These are phyloP conservation scores for Middelhovenomyces tepae DNA, from an alignment of 805 yeast genomes.

Conservation along the genomic window DNA sequence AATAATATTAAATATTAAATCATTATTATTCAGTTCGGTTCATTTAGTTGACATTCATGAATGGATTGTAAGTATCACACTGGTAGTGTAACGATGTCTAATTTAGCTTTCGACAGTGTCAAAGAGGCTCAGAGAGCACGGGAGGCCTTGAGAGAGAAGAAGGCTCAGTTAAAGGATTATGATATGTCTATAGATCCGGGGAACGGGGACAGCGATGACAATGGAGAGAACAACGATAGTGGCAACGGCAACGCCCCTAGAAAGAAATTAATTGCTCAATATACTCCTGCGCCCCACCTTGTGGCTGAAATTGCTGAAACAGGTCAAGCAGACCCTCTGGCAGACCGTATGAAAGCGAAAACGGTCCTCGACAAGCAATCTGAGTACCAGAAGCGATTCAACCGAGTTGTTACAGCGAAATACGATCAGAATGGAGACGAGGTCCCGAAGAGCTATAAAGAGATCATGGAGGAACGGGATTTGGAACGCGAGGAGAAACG, in stretches of 20 bases:
- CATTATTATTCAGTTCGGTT: no score
- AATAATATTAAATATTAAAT: no score
- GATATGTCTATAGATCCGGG: slow-evolving; percentile 8
- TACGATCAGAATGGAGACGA: slow-evolving; percentile 11
- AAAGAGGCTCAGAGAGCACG: background rate
- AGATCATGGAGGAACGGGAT: slow-evolving; percentile 35
- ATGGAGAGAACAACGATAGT: slow-evolving; percentile 7
- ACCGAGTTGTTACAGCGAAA: slow-evolving; percentile 25
- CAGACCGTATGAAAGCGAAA: slow-evolving; percentile 16
- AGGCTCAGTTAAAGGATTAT: slow-evolving; percentile 8
- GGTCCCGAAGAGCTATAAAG: slow-evolving; percentile 38
- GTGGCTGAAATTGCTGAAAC: slow-evolving; percentile 23
- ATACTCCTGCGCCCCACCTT: slow-evolving; percentile 32
- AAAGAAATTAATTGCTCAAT: slow-evolving; percentile 29
- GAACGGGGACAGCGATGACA: background rate
- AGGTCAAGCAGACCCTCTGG: slow-evolving; percentile 26
- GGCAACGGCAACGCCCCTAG: slow-evolving; percentile 3
- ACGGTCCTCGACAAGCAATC: slow-evolving; percentile 32
- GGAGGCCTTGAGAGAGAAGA: slow-evolving; percentile 3
- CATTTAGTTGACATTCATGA: background rate
- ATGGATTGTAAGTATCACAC: slow-evolving; percentile 1
- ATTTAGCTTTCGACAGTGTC: no score
- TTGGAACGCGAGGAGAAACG: slow-evolving; percentile 32
- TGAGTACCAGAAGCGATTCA: slow-evolving; percentile 39
- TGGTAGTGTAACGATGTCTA: background rate